Base-by-base conservation (phyloP, 2,329 filamentous ascomycete species). In the Pseudogymnoascus sp. region DNA sequence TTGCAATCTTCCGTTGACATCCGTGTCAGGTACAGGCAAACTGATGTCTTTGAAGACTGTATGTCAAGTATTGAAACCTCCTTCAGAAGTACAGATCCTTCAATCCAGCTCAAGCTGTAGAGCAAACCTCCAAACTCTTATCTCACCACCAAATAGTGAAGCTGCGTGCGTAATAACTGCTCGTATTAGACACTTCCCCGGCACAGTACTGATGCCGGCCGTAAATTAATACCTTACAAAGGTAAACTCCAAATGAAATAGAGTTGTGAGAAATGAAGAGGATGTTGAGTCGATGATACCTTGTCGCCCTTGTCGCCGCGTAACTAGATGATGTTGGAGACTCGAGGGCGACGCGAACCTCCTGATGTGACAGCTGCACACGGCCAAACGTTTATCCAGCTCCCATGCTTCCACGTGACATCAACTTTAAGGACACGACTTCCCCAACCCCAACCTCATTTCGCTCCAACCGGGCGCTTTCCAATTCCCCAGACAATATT, bases 1-100 rank as follows among this genome's bases (percentile, higher is more conserved):
- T 84, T 81, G 75, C 78, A 75, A 75, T 79, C 79, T 73, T 70
- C 62, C 62, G 59, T 18, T 45, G 58, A 55, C 49, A 33, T 55
- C 49, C 28, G 49, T 55, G 49, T 55, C 49, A 55, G 49, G 28
- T 55, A 55, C 49, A 55, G 49, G 49, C 28, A 55, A 55, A 55
- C 49, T 55, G 49, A 33, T 55, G 49, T 55, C 49, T 55, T 55
- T 55, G 49, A 55, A 55, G 49, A 55, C 49, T 33, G 49, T 33
- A 55, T 55, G 49, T 33, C 49, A 55, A 55, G 49, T 55, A 55
- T 55, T 55, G 28, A 55, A 55, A 55, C 28, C 49, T 33, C 49
- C 49, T 21, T 35, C 16, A 55, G 49, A 55, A 55, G 49, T 55
- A 55, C 49, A 55, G 49, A 55, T 55, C 49, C 49, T 55, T 55